A percentile compares a stretch with the other conserved stretches of the same genome.
Evolutionary conservation across 768 basidiomycete species (phyloP).

Genomic region (Lentinus tigrinus): DNA sequence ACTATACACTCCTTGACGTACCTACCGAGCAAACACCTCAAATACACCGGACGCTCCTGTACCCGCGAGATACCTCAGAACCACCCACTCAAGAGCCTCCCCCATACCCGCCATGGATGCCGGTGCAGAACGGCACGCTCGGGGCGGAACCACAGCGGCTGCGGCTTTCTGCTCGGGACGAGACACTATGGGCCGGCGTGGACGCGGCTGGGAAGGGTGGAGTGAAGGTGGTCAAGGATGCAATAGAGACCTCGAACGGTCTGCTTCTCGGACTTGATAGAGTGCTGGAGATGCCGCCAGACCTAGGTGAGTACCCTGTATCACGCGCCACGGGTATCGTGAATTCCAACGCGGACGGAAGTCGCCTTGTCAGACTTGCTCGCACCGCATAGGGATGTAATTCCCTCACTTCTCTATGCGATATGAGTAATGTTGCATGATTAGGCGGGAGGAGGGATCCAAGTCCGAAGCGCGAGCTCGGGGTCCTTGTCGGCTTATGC

Average conservation of each 20-base stretch:
- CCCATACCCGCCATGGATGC: constrained; percentile 83
- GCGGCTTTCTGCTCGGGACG: constrained; percentile 53
- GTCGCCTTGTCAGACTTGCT: too few relatives aligned
- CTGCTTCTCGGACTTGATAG: constrained; percentile 70
- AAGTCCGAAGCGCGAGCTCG: too few relatives aligned
- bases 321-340: too few relatives aligned
- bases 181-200: constrained; percentile 60
- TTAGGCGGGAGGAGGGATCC: too few relatives aligned
- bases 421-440: too few relatives aligned
- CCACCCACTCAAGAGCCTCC: constrained; percentile 68
- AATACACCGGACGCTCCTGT: constrained; percentile 65
- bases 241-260: constrained; percentile 69
- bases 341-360: too few relatives aligned
- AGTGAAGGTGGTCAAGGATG: constrained; percentile 55
- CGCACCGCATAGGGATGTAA: too few relatives aligned
- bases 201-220: constrained; percentile 83
- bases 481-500: too few relatives aligned
- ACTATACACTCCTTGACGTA: constrained; percentile 59
- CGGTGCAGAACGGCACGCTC: constrained; percentile 76
- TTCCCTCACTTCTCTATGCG: too few relatives aligned
- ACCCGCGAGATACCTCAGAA: constrained; percentile 57
- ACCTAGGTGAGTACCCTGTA: constrained; percentile 59
- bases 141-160: constrained; percentile 82
- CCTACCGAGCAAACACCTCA: constrained; percentile 41
- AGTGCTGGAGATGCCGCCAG: constrained; percentile 72